These are phyloP conservation scores for Danielia oregonensis DNA, from an alignment of 805 yeast genomes.

Conservation along the genomic window DNA sequence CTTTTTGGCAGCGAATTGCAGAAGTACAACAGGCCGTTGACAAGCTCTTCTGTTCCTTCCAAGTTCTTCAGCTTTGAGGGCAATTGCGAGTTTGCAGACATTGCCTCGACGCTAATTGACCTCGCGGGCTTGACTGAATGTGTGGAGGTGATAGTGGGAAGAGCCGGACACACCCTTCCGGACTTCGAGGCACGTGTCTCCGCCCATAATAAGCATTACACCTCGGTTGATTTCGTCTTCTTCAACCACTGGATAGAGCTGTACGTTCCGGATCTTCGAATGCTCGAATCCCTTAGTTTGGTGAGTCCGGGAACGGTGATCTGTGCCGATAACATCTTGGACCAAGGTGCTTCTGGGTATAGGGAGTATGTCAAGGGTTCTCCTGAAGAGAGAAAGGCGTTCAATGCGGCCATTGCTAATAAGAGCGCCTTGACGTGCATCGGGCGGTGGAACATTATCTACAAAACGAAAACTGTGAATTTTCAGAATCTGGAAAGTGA, in stretches of 20 bases:
- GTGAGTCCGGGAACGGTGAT: constrained; percentile 37
- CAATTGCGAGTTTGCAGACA: constrained; percentile 26
- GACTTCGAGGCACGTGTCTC: constrained; percentile 18
- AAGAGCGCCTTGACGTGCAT: constrained; percentile 22
- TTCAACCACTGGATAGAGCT: constrained; percentile 38
- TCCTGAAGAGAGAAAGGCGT: constrained; percentile 34
- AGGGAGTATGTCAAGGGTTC: constrained; percentile 32
- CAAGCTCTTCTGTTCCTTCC: constrained; percentile 10
- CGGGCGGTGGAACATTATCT: constrained; percentile 42
- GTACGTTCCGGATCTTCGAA: constrained; percentile 41
- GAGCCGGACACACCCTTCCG: constrained; percentile 26
- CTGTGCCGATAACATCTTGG: constrained; percentile 34
- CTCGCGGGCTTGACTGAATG: constrained; percentile 30
- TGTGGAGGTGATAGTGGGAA: constrained; percentile 31
- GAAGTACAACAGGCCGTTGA: constrained; percentile 11
- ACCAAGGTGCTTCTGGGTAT: constrained; percentile 40
- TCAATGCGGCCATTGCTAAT: constrained; percentile 23
- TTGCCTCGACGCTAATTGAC: constrained; percentile 25
- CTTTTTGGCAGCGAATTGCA: constrained; percentile 26
- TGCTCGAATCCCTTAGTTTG: constrained; percentile 37
- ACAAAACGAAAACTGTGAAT: constrained; percentile 28
- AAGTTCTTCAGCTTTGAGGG: constrained; percentile 34
- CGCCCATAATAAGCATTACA: constrained; percentile 7
- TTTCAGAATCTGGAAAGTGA: constrained; percentile 12
- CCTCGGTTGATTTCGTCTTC: constrained; percentile 33